Conservation (phyloP, 1,139 yeast genomes). For the Arxiozyma heterogenica region DNA sequence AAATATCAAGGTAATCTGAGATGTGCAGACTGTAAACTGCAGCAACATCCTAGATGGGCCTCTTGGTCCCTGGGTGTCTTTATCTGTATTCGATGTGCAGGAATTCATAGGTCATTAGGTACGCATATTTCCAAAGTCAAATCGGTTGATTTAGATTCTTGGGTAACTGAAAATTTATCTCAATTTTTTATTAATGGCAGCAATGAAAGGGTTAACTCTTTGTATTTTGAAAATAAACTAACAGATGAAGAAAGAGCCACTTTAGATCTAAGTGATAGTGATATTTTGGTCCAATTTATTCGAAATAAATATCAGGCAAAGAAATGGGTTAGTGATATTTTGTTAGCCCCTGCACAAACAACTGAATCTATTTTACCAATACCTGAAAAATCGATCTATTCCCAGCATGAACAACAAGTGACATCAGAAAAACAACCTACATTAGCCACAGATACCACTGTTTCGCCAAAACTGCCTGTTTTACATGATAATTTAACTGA, state of each 20-base stretch:
- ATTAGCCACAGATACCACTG: neutral
- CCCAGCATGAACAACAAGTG: neutral
- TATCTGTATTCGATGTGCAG: slow-evolving; percentile 85
- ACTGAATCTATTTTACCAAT: neutral
- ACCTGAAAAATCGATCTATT: neutral
- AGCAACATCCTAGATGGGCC: slow-evolving; percentile 96
- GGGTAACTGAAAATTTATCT: slow-evolving; percentile 87
- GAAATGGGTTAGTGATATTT: slow-evolving; percentile 52
- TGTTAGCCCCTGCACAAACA: neutral
- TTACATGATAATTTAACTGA: neutral
- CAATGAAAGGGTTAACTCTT: slow-evolving; percentile 49
- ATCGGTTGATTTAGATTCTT: slow-evolving; percentile 85
- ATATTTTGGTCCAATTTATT: slow-evolving; percentile 80
- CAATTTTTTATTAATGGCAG: slow-evolving; percentile 85
- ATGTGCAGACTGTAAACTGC: slow-evolving; percentile 85
- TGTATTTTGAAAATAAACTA: slow-evolving; percentile 72
- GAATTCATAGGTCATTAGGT: slow-evolving; percentile 89
- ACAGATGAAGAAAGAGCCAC: neutral
- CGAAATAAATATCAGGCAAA: slow-evolving; percentile 82
- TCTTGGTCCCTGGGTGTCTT: slow-evolving; percentile 91
- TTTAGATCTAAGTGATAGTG: slow-evolving; percentile 37
- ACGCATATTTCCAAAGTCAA: slow-evolving; percentile 82
- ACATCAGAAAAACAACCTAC: neutral
- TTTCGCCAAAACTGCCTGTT: neutral
- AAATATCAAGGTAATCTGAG: slow-evolving; percentile 63